phyloP scores from a whole-genome alignment of 2,329 filamentous ascomycete genomes.

The Blumeria graminis region DNA sequence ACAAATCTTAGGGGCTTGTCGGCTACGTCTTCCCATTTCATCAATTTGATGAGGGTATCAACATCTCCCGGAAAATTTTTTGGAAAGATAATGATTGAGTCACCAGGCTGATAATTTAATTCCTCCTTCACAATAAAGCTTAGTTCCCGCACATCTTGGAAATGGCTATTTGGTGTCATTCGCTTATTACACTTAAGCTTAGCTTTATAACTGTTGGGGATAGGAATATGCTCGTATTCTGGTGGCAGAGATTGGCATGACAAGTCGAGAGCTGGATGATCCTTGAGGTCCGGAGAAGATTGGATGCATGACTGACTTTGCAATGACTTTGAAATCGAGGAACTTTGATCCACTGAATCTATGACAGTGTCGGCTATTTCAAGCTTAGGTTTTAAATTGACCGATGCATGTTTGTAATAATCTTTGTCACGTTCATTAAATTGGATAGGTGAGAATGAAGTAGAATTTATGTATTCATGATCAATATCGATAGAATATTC shows the following conservation, averaged over 20 bases:
- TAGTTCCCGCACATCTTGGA: slow-evolving; percentile 84
- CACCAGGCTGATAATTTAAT: slow-evolving; percentile 37
- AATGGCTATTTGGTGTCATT: slow-evolving; percentile 53
- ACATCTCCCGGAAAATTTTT: slow-evolving; percentile 72
- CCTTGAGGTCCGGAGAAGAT: background rate
- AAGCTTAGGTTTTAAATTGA: too few relatives aligned
- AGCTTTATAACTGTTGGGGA: slow-evolving; percentile 3
- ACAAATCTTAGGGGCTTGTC: slow-evolving; percentile 39
- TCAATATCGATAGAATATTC: slow-evolving; percentile 35
- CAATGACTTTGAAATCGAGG: too few relatives aligned
- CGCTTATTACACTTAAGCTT: slow-evolving; percentile 41
- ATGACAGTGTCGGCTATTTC: too few relatives aligned
- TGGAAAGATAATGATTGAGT: slow-evolving; percentile 60
- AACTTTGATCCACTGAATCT: too few relatives aligned
- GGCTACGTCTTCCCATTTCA: slow-evolving; percentile 54
- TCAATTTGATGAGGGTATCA: slow-evolving; percentile 49
- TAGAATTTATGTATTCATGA: background rate
- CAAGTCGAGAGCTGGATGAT: slow-evolving; percentile 2
- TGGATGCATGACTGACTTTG: too few relatives aligned
- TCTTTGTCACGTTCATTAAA: too few relatives aligned
- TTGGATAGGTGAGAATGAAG: too few relatives aligned
- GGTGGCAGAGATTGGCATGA: slow-evolving; percentile 1
- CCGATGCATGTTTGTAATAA: too few relatives aligned
- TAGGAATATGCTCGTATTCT: slow-evolving; percentile 3
- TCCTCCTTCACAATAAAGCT: slow-evolving; percentile 27